Evolutionary conservation across 345 rosid species (phyloP).

Genomic region (Aquilaria sinensis): DNA sequence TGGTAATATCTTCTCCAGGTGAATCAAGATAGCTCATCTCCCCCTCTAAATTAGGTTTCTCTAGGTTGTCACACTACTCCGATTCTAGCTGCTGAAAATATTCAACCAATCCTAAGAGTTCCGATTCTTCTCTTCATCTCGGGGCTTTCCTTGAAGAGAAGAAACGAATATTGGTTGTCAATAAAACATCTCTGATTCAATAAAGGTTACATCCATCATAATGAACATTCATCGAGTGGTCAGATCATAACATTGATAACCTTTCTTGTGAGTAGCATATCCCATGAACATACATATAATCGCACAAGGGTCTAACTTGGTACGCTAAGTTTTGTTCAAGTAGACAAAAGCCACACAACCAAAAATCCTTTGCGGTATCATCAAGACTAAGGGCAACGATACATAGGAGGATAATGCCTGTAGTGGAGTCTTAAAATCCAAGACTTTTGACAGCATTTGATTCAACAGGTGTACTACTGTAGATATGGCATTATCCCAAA

Average conservation of each 20-base stretch:
- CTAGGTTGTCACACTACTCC: neutral
- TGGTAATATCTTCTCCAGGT: no score
- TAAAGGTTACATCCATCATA: slow-evolving; percentile 6
- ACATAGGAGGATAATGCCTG: neutral
- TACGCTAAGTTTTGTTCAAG: neutral
- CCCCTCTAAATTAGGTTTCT: no score
- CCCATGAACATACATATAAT: neutral
- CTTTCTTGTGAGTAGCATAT: no score
- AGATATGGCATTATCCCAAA: neutral
- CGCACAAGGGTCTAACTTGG: neutral
- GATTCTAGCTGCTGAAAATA: neutral
- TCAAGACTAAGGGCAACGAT: neutral
- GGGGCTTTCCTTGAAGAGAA: neutral
- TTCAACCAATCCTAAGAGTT: neutral
- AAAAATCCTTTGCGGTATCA: neutral
- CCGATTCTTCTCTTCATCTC: neutral
- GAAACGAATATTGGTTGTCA: neutral
- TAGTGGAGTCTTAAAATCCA: neutral
- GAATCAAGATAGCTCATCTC: no score
- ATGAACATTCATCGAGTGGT: neutral
- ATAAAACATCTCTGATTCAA: slow-evolving; percentile 1
- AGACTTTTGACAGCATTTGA: neutral
- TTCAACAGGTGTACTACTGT: neutral
- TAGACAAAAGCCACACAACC: slow-evolving; percentile 3
- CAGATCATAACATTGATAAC: slow-evolving; percentile 1